Base-by-base conservation (phyloP, 164 flowering plant genomes). In the Santalum album region DNA sequence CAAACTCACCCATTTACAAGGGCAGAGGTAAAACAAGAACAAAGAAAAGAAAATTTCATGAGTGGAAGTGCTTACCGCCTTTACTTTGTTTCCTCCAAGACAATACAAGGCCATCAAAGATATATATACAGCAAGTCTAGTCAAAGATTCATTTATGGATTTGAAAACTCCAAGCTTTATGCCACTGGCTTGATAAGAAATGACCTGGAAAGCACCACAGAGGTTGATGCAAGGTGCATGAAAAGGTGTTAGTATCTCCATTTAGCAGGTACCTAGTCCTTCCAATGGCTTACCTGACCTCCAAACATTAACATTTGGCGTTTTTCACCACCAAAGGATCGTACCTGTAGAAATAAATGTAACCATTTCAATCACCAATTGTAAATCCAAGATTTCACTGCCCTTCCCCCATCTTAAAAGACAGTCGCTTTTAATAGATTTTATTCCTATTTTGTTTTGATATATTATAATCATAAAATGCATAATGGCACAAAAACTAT, bases 61-160 rank as follows among this genome's bases (percentile, higher is more conserved):
- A 55, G 49, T 29, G 14, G 25, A 52, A 59, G 49, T 66, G 43
- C 90, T 75, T 69, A 88, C 98, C 26, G 95, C 78, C 56, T 88
- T 92, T 42, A 92, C 98, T 82, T 86, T 92, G 79, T 74, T 82
- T 69, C 98, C 98, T 58, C 98, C 98, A 56, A 92, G 94, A 64
- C 72, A 77, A 72, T 88, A 88, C 51, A 92, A 72, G 55, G 95
- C 73, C 78, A 92, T n/a, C 65, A 88, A 74, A 59, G 95, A 88
- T 64, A 92, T 56, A 74, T 92, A 92, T 34, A 92, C 80, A 58
- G 88, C 91, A 71, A 80, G 69, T 69, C 98, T 81, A 17, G 98
- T 92, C 65, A 88, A 58, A 18, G 95, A 84, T 68, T 92, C 98
- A 68, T 88, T 88, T 11, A 82, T 48, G 29, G 98, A 81, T 65